A percentile compares a stretch with the other conserved stretches of the same genome.
Conservation (phyloP, 345 rosid species). For the Melastoma malabathricum region DNA sequence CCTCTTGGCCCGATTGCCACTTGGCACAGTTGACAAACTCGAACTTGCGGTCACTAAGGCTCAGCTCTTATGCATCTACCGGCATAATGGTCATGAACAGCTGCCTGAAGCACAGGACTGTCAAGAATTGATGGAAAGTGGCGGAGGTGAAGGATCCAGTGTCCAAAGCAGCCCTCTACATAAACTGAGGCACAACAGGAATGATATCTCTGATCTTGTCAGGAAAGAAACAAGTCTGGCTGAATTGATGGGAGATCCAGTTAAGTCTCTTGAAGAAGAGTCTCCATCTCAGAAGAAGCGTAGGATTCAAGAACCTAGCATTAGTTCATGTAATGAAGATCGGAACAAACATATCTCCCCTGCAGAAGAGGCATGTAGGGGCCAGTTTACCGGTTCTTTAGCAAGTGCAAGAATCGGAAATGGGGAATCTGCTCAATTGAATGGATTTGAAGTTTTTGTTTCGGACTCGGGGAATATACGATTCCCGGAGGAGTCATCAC, state of each 20-base stretch:
- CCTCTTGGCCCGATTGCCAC: constrained; percentile 35
- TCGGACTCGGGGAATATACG: constrained; percentile 12
- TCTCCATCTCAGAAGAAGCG: constrained; percentile 42
- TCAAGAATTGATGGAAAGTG: constrained; percentile 22
- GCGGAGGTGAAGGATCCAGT: constrained; percentile 10
- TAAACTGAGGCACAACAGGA: constrained; percentile 57
- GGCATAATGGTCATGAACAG: constrained; percentile 28
- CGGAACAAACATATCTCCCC: constrained; percentile 19
- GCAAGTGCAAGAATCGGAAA: constrained; percentile 32
- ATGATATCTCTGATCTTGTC: constrained; percentile 24
- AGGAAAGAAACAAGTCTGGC: constrained; percentile 43
- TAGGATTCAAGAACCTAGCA: constrained; percentile 31
- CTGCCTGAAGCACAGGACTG: constrained; percentile 34
- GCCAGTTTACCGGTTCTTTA: constrained; percentile 73
- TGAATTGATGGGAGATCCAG: constrained; percentile 34
- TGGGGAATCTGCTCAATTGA: constrained; percentile 18
- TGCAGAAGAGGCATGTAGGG: constrained; percentile 46
- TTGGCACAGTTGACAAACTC: constrained; percentile 28
- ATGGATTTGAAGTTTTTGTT: constrained; percentile 21
- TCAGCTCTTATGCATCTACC: constrained; percentile 40
- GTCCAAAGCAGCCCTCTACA: constrained; percentile 20
- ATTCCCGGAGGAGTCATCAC: constrained; percentile 15
- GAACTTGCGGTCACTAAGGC: constrained; percentile 44
- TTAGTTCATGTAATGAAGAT: constrained; percentile 10
- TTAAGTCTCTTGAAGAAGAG: constrained; percentile 26